Evolutionary conservation across 2,329 filamentous ascomycete species (phyloP).

Genomic region (Hypoxylon sp.): DNA sequence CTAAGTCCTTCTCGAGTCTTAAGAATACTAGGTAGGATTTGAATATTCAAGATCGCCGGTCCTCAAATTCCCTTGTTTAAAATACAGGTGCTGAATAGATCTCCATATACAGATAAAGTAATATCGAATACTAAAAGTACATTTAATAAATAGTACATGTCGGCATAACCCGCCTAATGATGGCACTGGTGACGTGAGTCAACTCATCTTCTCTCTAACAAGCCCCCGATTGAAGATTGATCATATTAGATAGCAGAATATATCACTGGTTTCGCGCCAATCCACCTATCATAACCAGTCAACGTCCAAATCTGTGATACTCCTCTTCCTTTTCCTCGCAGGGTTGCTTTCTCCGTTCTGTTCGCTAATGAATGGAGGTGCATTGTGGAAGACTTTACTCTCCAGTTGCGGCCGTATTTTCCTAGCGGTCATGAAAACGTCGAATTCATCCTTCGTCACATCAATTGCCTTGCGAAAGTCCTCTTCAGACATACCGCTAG

Average conservation of each 20-base stretch:
- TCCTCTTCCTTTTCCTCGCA: conserved; percentile 15
- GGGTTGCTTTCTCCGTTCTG: conserved; percentile 8
- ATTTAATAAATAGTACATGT: not conserved
- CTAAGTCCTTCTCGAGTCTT: too few relatives aligned
- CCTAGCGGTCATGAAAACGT: conserved; percentile 23
- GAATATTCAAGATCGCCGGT: not conserved
- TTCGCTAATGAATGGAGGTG: conserved; percentile 24
- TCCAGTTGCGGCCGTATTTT: conserved; percentile 23
- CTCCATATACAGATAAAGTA: not conserved
- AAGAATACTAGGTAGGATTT: not conserved
- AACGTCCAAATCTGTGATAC: not conserved
- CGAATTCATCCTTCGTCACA: conserved; percentile 27
- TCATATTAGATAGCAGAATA: not conserved
- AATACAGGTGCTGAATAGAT: not conserved
- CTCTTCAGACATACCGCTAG: conserved; percentile 25
- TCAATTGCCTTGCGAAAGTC: conserved; percentile 27
- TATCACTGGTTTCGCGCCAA: not conserved
- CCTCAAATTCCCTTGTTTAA: not conserved
- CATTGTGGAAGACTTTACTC: conserved; percentile 37
- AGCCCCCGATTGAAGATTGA: not conserved
- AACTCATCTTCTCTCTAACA: not conserved
- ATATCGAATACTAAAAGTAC: not conserved
- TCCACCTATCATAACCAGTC: not conserved
- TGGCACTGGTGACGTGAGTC: not conserved
- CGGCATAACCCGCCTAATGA: not conserved